A percentile compares a stretch with the other conserved stretches of the same genome.
Conservation (phyloP, 768 basidiomycete genomes). For the Hortiboletus campestris region DNA sequence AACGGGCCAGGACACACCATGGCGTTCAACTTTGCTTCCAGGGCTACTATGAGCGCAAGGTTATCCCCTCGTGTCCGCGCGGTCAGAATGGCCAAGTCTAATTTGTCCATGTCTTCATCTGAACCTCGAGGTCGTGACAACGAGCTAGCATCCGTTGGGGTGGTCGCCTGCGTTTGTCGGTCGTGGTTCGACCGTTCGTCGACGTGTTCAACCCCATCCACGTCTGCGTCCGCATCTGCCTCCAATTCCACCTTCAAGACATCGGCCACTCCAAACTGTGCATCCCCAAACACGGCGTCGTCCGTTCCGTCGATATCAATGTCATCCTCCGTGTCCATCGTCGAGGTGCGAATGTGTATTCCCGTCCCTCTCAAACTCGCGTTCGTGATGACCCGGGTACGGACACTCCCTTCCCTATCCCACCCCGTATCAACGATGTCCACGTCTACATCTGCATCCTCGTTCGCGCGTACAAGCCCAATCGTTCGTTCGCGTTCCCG, state of each 20-base stretch:
- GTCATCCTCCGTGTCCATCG: constrained; percentile 72
- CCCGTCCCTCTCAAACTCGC: constrained; percentile 55
- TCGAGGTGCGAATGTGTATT: constrained; percentile 60
- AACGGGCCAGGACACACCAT: constrained; percentile 44
- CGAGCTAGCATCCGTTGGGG: not conserved
- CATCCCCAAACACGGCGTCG: constrained; percentile 58
- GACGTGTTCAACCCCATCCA: not conserved
- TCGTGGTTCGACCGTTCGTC: constrained; percentile 19
- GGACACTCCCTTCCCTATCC: constrained; percentile 42
- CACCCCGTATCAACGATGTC: constrained; percentile 35
- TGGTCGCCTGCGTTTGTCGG: constrained; percentile 36
- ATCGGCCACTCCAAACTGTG: constrained; percentile 77
- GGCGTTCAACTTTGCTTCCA: constrained; percentile 60
- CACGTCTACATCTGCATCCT: constrained; percentile 30
- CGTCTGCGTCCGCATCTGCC: constrained; percentile 29
- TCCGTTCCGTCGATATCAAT: constrained; percentile 82
- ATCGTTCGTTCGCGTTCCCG: constrained; percentile 22
- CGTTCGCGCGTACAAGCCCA: constrained; percentile 34
- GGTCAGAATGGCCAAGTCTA: constrained; percentile 48
- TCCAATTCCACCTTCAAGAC: constrained; percentile 42
- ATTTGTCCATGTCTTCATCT: constrained; percentile 40
- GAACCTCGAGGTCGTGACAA: not conserved
- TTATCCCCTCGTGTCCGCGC: constrained; percentile 51
- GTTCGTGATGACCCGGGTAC: constrained; percentile 37
- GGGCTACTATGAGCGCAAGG: constrained; percentile 47